Percentiles rank a stretch among this genome's conserved stretches.
Evolutionary conservation across 805 yeast genomes (phyloP).

Genomic region (Candida insectorum): DNA sequence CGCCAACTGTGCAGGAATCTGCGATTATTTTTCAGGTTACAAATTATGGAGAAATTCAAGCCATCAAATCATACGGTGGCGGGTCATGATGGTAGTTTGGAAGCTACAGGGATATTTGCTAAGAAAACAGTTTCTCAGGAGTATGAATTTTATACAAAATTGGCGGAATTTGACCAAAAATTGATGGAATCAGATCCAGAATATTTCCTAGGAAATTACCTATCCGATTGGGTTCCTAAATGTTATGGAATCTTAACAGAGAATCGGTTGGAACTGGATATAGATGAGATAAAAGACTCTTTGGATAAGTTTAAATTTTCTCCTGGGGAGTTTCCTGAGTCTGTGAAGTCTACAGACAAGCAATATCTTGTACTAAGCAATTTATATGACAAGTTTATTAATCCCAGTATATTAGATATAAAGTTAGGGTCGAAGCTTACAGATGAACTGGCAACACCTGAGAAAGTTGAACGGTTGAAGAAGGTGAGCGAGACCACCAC

Average conservation of each 20-base stretch:
- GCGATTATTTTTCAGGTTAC: neutral
- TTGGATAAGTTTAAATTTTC: conserved; percentile 1
- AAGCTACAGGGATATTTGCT: conserved; percentile 66
- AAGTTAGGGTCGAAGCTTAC: conserved; percentile 73
- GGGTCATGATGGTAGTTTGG: conserved; percentile 80
- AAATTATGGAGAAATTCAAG: neutral
- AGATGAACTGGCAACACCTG: conserved; percentile 56
- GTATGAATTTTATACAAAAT: conserved; percentile 63
- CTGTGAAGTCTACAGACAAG: conserved; percentile 10
- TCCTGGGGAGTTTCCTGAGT: conserved; percentile 1
- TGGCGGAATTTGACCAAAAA: conserved; percentile 16
- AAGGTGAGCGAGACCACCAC: conserved; percentile 72
- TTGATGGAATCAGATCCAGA: conserved; percentile 13
- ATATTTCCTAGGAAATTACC: conserved; percentile 18
- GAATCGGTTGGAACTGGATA: conserved; percentile 23
- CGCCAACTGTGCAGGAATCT: neutral
- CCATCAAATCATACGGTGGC: too few relatives aligned
- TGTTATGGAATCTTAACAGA: conserved; percentile 58
- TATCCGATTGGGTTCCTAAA: conserved; percentile 59
- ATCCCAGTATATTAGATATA: conserved; percentile 78
- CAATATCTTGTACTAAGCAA: conserved; percentile 71
- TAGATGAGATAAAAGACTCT: neutral
- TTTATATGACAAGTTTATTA: conserved; percentile 52
- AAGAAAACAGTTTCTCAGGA: conserved; percentile 68
- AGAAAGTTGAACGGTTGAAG: conserved; percentile 58